Conservation (phyloP, 495 filamentous ascomycete genomes). For the Filosporella fistucella region DNA sequence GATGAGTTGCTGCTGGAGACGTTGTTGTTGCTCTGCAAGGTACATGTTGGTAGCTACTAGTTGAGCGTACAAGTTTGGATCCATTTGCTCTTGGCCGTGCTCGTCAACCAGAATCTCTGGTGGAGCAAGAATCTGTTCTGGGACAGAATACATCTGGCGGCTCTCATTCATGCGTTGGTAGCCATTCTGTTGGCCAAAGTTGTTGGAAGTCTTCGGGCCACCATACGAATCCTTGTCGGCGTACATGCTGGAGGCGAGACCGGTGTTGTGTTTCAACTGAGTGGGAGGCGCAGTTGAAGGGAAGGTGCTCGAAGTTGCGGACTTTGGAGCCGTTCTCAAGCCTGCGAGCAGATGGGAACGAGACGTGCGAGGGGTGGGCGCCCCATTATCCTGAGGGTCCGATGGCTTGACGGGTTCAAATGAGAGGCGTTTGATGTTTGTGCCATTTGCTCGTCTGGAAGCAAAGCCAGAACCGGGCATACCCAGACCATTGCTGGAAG, state of each 20-base stretch:
- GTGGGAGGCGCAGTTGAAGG: conserved; percentile 60
- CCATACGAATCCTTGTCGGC: conserved; percentile 37
- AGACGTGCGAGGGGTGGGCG: conserved; percentile 84
- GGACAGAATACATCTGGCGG: conserved; percentile 60
- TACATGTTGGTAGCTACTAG: conserved; percentile 81
- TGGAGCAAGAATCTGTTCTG: conserved; percentile 84
- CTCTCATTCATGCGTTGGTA: conserved; percentile 41
- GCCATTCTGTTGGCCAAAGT: conserved; percentile 37
- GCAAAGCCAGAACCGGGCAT: conserved; percentile 76
- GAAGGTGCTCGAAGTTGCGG: conserved; percentile 59
- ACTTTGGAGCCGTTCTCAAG: conserved; percentile 88
- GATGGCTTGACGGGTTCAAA: conserved; percentile 55
- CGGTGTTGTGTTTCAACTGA: conserved; percentile 25
- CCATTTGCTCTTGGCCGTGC: conserved; percentile 61
- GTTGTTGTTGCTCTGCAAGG: conserved; percentile 83
- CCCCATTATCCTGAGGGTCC: conserved; percentile 44
- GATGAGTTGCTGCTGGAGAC: conserved; percentile 59
- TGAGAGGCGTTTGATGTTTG: conserved; percentile 82
- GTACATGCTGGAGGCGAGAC: conserved; percentile 42
- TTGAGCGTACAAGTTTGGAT: conserved; percentile 78
- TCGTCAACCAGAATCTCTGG: conserved; percentile 70
- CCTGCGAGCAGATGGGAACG: conserved; percentile 92
- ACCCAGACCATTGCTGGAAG: conserved; percentile 64
- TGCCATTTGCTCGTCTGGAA: conserved; percentile 70
- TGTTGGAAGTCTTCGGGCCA: conserved; percentile 47